Base-by-base conservation (phyloP, 805 yeast genomes). In the Saturnispora sanitii region DNA sequence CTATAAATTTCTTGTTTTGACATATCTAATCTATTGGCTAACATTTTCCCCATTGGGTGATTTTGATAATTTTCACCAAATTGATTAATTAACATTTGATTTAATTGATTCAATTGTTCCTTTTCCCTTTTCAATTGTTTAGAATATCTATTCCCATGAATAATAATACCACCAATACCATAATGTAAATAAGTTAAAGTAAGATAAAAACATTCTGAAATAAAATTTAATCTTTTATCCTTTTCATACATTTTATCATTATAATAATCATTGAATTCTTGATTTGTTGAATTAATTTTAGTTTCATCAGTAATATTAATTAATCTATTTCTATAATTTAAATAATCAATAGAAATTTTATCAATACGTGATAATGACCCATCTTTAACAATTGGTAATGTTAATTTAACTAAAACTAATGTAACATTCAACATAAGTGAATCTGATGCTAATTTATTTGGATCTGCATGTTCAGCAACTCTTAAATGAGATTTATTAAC, bases 121-220 rank as follows among this genome's bases (percentile, higher is more conserved):
- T 71, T 64, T 26, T 67, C 49, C 46, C 75, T 75, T 35, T 70
- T 68, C 35, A 72, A 60, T 44, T 68, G 64, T 23, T 67, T 65
- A 46, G 67, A 67, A 25, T 79, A 53, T 44, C 79, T 74, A 33
- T 73, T 77, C 45, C 76, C 74, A 35, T 66, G 67, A 34, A 75
- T 68, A 43, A 72, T 61, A 0, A 82, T 62, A 37, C 96, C 97
- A 19, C 94, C 94, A 32, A 85, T 65, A 33, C 97, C 98, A 61
- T 82, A 92, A 49, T 90, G 88, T 37, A 85, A 60, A 56, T 81
- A 87, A 0, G 94, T 77, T 38, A 82, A 66, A 5, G 88, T 76
- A 42, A 92, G 57, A 53, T 71, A 92, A 59, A 87, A 92, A 52
- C 94, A 81, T 49, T 90, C 92, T 7, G 95, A 78, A n/a, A 92